Evolutionary conservation across 2,329 filamentous ascomycete species (phyloP), one percentile per base, ranked within the genome.

Genomic region (Rhynchosporium graminicola): DNA sequence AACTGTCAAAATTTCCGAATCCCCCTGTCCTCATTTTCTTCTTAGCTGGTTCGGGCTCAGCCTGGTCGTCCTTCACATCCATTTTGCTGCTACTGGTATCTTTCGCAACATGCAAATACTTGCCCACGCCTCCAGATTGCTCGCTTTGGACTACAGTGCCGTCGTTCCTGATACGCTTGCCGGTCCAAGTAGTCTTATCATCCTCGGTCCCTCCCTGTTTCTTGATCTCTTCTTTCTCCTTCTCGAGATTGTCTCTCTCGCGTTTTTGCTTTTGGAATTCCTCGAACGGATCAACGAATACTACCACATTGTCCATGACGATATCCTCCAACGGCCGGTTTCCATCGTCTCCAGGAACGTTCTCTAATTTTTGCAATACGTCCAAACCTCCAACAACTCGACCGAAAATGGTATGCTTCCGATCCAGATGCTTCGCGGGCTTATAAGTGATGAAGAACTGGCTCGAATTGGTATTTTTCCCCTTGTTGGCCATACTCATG

Each of bases 371-470:
- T 65, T 83, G 82, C 13, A 99, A 80, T 0, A 88, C 84, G 50
- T 90, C 86, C 60, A 87, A 72, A 0, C 90, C 94, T 33, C 89
- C 91, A 1, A 96, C 89, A 0, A 98, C 86, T 43, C 87, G 86
- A 2, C 89, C 95, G 72, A 99, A 99, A 46, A 99, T 90, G n/a
- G 95, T 98, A 77, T 99, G 95, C 74, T 99, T 99, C 63, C 88
- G 84, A 76, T 99, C 92, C 0, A 99, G 83, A 77, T 99, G 95
- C 66, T 89, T 87, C 0, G 88, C 86, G 0, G 90, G 82, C 57
- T 91, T 88, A 76, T 99, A 99, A 0, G 89, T 91, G 73, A 99
- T 90, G 80, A 98, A 99, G 74, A 88, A 99, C 76, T 99, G 95
- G 69, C 87, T 91, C 8, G 91, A 95, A 77, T 99, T 99, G 28